A percentile compares a stretch with the other conserved stretches of the same genome.
Conservation (phyloP, 306 rosid genomes). For the Acacia confusa region DNA sequence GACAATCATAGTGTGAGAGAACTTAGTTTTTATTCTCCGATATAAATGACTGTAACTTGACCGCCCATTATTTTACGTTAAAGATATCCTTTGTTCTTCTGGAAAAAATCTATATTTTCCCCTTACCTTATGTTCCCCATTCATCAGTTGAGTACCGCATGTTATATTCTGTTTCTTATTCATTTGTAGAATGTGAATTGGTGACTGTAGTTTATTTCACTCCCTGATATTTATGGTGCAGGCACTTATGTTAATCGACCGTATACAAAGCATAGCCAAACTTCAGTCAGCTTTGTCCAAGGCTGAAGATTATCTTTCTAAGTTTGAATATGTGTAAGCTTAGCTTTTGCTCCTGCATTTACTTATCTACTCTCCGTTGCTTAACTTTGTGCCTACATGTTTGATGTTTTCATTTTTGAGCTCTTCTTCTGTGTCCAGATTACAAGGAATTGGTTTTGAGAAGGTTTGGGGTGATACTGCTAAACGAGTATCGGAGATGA, state of each 20-base stretch:
- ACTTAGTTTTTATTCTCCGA: neutral
- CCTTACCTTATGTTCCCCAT: no score
- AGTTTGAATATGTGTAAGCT: constrained; percentile 79
- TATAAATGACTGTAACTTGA: no score
- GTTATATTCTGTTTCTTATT: no score
- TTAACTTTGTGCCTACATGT: constrained; percentile 1
- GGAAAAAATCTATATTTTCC: no score
- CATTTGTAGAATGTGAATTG: neutral
- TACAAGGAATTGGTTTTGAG: constrained; percentile 93
- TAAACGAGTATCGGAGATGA: constrained; percentile 60
- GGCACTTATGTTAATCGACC: constrained; percentile 86
- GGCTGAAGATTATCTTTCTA: constrained; percentile 80
- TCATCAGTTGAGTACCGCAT: no score
- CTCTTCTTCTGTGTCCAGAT: constrained; percentile 42
- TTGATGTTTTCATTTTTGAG: neutral
- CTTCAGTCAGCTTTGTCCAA: constrained; percentile 75
- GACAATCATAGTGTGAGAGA: neutral
- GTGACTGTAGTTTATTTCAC: neutral
- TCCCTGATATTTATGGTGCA: constrained; percentile 38
- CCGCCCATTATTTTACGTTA: no score
- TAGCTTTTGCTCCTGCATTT: neutral
- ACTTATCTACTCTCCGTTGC: neutral
- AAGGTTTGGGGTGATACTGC: constrained; percentile 94
- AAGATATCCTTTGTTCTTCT: no score
- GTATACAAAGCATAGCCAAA: constrained; percentile 55